Conservation (phyloP, 352 stramenopile genomes). For the Nothophytophthora sp. region DNA sequence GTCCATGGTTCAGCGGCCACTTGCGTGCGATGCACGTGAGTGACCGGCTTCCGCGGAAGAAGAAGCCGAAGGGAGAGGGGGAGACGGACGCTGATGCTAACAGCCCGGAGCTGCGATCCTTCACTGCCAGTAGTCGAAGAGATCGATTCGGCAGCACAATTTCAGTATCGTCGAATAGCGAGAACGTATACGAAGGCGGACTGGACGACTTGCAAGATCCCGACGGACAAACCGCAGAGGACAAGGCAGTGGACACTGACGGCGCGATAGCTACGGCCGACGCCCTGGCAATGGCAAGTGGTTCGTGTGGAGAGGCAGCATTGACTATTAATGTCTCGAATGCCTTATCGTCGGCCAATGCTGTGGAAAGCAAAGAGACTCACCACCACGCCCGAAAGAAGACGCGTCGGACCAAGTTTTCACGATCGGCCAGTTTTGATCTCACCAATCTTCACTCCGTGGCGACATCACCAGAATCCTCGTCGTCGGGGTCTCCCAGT, state of each 20-base stretch:
- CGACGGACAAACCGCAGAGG: too few species aligned
- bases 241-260: too few species aligned
- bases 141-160: constrained; percentile 19
- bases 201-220: constrained; percentile 7
- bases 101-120: constrained; percentile 15
- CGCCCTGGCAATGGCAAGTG: too few species aligned
- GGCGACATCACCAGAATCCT: constrained; percentile 15
- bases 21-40: constrained; percentile 70
- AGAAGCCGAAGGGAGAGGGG: constrained; percentile 33
- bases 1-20: constrained; percentile 71
- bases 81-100: constrained; percentile 27
- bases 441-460: constrained; percentile 47
- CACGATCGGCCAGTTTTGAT: constrained; percentile 76
- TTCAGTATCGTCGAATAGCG: constrained; percentile 19
- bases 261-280: too few species aligned
- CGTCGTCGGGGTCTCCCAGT: constrained; percentile 17
- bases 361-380: constrained; percentile 1
- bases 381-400: constrained; percentile 8
- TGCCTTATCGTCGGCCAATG: constrained; percentile 2
- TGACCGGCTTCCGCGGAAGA: constrained; percentile 58
- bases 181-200: constrained; percentile 22
- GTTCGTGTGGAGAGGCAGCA: too few species aligned
- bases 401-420: constrained; percentile 56
- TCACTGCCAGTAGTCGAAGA: constrained; percentile 11
- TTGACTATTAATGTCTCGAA: too few species aligned